Evolutionary conservation across 176 grass and related monocot genomes (phyloP).

Genomic region (Lolium multiflorum): DNA sequence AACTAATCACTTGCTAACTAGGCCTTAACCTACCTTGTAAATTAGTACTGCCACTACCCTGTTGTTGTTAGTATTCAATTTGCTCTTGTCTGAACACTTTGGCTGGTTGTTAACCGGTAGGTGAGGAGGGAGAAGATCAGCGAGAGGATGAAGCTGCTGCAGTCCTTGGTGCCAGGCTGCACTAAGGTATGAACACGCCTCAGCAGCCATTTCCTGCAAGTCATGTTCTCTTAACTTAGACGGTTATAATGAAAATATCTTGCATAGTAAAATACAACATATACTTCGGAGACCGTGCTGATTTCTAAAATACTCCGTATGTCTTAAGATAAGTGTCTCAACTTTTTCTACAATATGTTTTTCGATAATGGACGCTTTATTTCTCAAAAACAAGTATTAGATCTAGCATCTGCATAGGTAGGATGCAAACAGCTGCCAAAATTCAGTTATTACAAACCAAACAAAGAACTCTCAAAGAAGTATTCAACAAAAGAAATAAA

Average conservation of each 20-base stretch:
- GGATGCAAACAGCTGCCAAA: too few species aligned
- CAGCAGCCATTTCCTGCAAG: neutral
- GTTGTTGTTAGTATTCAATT: neutral
- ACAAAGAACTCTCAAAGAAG: too few species aligned
- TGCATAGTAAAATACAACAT: neutral
- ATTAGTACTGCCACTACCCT: neutral
- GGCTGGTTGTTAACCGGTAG: slow-evolving; percentile 33
- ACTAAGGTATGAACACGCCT: slow-evolving; percentile 52
- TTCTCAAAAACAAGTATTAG: too few species aligned
- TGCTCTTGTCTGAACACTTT: neutral
- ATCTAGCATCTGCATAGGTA: too few species aligned
- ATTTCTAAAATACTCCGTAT: neutral
- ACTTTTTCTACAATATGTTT: too few species aligned
- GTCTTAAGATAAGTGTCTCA: too few species aligned
- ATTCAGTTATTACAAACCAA: too few species aligned
- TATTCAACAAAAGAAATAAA: too few species aligned
- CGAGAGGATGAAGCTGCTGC: slow-evolving; percentile 77
- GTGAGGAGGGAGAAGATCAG: slow-evolving; percentile 82
- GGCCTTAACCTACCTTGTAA: neutral
- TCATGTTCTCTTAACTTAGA: neutral
- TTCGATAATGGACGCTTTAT: too few species aligned
- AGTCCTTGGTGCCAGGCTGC: slow-evolving; percentile 73
- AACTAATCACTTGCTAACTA: neutral
- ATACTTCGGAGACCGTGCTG: neutral
- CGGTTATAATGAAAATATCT: neutral